Evolutionary conservation across 768 basidiomycete genomes (phyloP), one percentile per base, ranked within the genome.

Genomic region (Steccherinum ochraceum): DNA sequence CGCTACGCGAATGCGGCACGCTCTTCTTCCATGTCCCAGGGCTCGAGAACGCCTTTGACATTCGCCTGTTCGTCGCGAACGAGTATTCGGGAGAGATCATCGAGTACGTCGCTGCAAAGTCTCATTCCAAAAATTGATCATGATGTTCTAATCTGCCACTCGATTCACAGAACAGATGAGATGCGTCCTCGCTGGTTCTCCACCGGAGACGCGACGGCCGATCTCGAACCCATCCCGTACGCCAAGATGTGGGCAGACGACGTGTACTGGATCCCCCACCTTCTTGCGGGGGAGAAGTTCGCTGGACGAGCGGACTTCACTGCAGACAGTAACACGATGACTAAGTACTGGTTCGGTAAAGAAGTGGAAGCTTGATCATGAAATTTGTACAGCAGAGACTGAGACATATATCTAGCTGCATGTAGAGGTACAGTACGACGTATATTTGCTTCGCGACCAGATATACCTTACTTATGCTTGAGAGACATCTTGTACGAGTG

Each of bases 141-240:
- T 49, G 5, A 44, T 49, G 11, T 40, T 41, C 4, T 12, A 18
- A 13, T 16, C 25, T 41, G 39, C 40, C 16, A 21, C 30, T 24
- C 12, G 5, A 25, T 35, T 35, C 20, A n/a, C 54, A 93, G 91
- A 58, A 81, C 86, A 0, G 90, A 93, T 25, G 92, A 94, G 63
- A 94, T 94, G 91, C 74, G 74, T 18, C 92, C 92, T 0, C 63
- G 81, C 59, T 94, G 91, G 91, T 92, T 89, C 61, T 67, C 74
- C 13, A 57, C 74, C 7, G 57, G 52, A 21, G 41, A 51, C 26
- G 51, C 20, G 51, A 58, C 55, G 54, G 18, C 46, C 43, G 54
- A 25, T 12, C 53, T 68, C 4, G 64, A 68, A 23, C 57, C 67
- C 0, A 79, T 91, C 24, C 89, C 89, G 0, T 86, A 79, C 60